These are phyloP conservation scores for Tricharina praecox DNA, from an alignment of 495 filamentous ascomycete species.

Conservation along the genomic window DNA sequence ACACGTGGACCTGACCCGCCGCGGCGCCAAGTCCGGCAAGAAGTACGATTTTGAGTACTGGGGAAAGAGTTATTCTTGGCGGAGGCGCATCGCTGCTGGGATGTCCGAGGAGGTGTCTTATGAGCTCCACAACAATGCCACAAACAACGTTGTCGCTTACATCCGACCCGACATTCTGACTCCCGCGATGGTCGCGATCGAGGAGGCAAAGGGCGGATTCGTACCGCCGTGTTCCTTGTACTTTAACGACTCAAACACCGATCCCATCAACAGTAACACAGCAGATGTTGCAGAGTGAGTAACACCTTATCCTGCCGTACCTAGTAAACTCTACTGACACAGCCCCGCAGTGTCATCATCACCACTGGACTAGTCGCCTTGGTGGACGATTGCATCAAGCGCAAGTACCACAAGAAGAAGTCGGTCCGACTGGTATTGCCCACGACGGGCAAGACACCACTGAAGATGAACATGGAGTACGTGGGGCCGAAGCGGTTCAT, in stretches of 20 bases:
- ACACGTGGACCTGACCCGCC: slow-evolving; percentile 64
- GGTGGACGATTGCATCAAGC: slow-evolving; percentile 81
- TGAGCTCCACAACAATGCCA: slow-evolving; percentile 51
- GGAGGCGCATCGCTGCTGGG: slow-evolving; percentile 41
- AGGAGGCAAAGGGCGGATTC: slow-evolving; percentile 72
- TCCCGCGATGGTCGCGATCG: slow-evolving; percentile 49
- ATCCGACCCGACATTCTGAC: slow-evolving; percentile 69
- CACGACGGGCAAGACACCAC: slow-evolving; percentile 39
- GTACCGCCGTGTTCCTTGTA: slow-evolving; percentile 78
- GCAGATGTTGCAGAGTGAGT: slow-evolving; percentile 91
- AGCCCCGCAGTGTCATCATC: slow-evolving; percentile 53
- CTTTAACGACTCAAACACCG: slow-evolving; percentile 46
- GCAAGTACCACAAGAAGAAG: slow-evolving; percentile 54
- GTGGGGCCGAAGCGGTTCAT: slow-evolving; percentile 57
- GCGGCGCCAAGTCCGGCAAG: slow-evolving; percentile 51
- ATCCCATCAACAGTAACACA: slow-evolving; percentile 28
- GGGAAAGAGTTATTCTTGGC: slow-evolving; percentile 76
- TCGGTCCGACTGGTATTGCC: slow-evolving; percentile 38
- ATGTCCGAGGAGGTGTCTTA: slow-evolving; percentile 49
- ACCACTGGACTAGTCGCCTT: slow-evolving; percentile 78
- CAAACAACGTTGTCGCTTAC: slow-evolving; percentile 51
- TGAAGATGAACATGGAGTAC: slow-evolving; percentile 47
- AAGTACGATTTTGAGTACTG: slow-evolving; percentile 86
- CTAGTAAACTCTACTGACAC: slow-evolving; percentile 12
- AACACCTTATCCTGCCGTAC: slow-evolving; percentile 10